Evolutionary conservation across 192 early-diverging fungal species (phyloP), one percentile per base, ranked within the genome.

Genomic region (Gryganskiella cystojenkinii): DNA sequence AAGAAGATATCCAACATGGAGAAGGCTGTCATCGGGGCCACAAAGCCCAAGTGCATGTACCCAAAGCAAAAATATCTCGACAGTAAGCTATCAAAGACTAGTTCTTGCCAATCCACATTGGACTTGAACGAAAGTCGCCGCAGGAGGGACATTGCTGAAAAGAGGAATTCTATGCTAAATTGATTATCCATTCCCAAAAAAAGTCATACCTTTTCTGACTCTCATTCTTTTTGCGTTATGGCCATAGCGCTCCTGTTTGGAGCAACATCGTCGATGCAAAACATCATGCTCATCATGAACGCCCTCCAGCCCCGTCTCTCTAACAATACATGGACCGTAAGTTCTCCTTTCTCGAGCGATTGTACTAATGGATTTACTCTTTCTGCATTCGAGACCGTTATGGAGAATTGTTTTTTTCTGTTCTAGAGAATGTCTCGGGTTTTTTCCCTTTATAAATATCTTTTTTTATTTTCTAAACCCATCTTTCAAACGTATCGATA

Each of bases 61-160:
- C 97, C 97, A 49, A 99, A 99, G 80, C 93, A 94, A 78, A 99
- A 98, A 82, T 96, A 99, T 81, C 93, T 98, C 28, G 83, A 87
- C 62, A 82, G 88, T 90, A 84, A 50, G 58, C 56, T n/a, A n/a
- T n/a, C n/a, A n/a, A n/a, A 22, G 0, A 42, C 22, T 43, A 9
- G 37, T 40, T 40, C 37, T 5, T 9, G 7, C 37, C 13, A 9
- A 13, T 40, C 37, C 37, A n/a, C n/a, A n/a, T n/a, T n/a, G n/a
- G n/a, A n/a, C n/a, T n/a, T n/a, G n/a, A n/a, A n/a, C n/a, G n/a
- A n/a, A n/a, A n/a, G n/a, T n/a, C n/a, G n/a, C n/a, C n/a, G n/a
- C n/a, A n/a, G n/a, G n/a, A n/a, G n/a, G n/a, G n/a, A n/a, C n/a
- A n/a, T n/a, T n/a, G n/a, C n/a, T n/a, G n/a, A n/a, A n/a, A n/a